Evolutionary conservation across 106 monocot genomes (phyloP).

Genomic region (Agapanthus africanus): DNA sequence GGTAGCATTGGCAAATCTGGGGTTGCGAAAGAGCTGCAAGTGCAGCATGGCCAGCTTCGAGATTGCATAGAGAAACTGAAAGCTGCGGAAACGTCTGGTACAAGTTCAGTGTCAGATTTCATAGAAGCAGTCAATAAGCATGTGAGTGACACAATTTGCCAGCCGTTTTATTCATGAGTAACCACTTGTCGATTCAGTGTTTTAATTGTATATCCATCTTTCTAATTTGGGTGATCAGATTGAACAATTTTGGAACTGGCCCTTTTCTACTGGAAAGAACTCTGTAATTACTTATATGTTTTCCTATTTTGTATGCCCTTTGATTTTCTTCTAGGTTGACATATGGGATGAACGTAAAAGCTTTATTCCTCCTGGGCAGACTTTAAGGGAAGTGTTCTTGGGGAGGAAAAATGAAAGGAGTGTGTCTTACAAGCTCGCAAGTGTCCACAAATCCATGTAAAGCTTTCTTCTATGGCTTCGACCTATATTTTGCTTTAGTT

Average conservation of each 20-base stretch:
- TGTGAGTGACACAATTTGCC: too few relatives aligned
- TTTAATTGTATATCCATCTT: too few relatives aligned
- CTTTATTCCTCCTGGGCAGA: slow-evolving; percentile 73
- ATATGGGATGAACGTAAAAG: slow-evolving; percentile 93
- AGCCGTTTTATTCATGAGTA: too few relatives aligned
- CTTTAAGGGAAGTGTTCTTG: slow-evolving; percentile 69
- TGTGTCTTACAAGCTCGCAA: slow-evolving; percentile 44
- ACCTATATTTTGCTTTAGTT: background rate
- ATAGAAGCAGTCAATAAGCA: too few relatives aligned
- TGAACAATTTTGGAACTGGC: too few relatives aligned
- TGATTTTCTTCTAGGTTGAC: slow-evolving; percentile 18
- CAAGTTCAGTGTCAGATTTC: slow-evolving; percentile 27
- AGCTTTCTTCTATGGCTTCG: background rate
- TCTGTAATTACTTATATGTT: too few relatives aligned
- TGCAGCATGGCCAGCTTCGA: slow-evolving; percentile 31
- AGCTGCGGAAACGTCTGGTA: slow-evolving; percentile 39
- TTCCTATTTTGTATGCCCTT: background rate
- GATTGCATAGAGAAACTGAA: slow-evolving; percentile 59
- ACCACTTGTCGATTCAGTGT: too few relatives aligned
- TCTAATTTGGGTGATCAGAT: too few relatives aligned
- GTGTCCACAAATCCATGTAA: too few relatives aligned
- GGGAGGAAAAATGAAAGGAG: slow-evolving; percentile 38
- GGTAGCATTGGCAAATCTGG: slow-evolving; percentile 31
- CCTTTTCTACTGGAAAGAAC: too few relatives aligned
- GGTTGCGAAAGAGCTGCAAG: slow-evolving; percentile 44